Base-by-base conservation (phyloP, 305 asterid genomes). In the Striga hermonthica region DNA sequence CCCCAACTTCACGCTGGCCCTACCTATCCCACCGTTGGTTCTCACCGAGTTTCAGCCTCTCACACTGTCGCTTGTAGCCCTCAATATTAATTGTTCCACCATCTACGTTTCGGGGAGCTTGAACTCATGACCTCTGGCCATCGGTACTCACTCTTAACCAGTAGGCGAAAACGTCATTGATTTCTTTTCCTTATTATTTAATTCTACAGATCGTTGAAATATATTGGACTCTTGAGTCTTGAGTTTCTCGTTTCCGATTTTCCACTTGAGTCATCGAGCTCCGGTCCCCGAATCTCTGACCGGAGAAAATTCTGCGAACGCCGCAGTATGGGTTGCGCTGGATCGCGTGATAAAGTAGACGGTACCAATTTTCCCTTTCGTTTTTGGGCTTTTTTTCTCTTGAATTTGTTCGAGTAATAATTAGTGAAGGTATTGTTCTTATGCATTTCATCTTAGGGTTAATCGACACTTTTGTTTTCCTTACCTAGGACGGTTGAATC, bases 281-380 rank as follows among this genome's bases (percentile, higher is more conserved):
- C 53, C 8, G 68, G 77, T 60, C 71, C 31, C 47, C 45, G 64
- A 73, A 50, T 74, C 48, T 64, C 61, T 73, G 41, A 38, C 63
- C 61, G 64, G 67, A 50, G 72, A 31, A 65, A 54, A 69, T 60
- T 72, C 41, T 40, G 13, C 61, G 7, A 45, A 12, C 52, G 60
- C 44, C 66, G 59, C 72, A 44, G 44, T 57, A 83, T 83, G 85
- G 88, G 88, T 52, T 82, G 87, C 75, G 83, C 84, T 68, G 84
- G 87, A 79, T 82, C 87, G 77, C 84, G 87, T 14, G 79, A 77
- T 44, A 79, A 79, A 75, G 65, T 55, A 6, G 81, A 79, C 61
- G 82, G 78, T 79, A 69, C 44, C 36, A 11, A 49, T 65, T 37
- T 67, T 61, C 31, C 31, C 55, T 41, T 64, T 15, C 52, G 54